Conservation (phyloP, 2,329 filamentous ascomycete species). For the Aureobasidium pullulans region DNA sequence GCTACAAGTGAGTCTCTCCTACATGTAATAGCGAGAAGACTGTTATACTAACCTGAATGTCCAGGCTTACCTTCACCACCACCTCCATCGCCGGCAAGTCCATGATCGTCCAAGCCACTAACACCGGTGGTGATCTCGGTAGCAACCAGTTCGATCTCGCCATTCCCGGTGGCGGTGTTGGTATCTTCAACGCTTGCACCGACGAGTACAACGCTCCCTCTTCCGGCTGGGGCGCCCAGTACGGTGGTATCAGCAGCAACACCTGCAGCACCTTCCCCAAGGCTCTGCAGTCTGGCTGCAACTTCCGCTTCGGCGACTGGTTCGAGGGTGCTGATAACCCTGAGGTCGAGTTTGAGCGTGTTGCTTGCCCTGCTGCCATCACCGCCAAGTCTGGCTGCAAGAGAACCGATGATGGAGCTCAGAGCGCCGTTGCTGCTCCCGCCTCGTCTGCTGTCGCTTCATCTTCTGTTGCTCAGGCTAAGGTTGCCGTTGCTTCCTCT, state of each 20-base stretch:
- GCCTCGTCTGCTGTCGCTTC: constrained; percentile 10
- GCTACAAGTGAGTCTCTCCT: constrained; percentile 42
- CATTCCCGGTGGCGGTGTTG: constrained; percentile 47
- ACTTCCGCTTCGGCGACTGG: constrained; percentile 53
- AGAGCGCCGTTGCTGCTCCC: background rate
- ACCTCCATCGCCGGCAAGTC: constrained; percentile 51
- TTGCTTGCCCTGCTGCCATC: constrained; percentile 48
- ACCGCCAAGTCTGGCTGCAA: constrained; percentile 39
- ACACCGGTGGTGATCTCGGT: constrained; percentile 52
- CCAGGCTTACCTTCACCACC: constrained; percentile 48
- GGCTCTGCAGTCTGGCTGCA: constrained; percentile 50
- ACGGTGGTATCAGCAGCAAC: constrained; percentile 49
- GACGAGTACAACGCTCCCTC: constrained; percentile 37
- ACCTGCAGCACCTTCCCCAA: constrained; percentile 47
- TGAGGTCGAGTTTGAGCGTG: constrained; percentile 33
- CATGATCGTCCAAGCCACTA: constrained; percentile 58
- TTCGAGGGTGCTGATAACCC: constrained; percentile 54
- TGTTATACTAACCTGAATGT: background rate
- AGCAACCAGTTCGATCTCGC: constrained; percentile 53
- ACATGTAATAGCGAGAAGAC: too few relatives aligned
- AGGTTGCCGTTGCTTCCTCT: constrained; percentile 8
- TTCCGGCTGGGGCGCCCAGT: constrained; percentile 50
- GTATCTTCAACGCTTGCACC: constrained; percentile 43
- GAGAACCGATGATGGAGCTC: constrained; percentile 18
- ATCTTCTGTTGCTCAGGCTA: background rate